Base-by-base conservation (phyloP, 163 green algal genomes). In the Scenedesmus sp. region DNA sequence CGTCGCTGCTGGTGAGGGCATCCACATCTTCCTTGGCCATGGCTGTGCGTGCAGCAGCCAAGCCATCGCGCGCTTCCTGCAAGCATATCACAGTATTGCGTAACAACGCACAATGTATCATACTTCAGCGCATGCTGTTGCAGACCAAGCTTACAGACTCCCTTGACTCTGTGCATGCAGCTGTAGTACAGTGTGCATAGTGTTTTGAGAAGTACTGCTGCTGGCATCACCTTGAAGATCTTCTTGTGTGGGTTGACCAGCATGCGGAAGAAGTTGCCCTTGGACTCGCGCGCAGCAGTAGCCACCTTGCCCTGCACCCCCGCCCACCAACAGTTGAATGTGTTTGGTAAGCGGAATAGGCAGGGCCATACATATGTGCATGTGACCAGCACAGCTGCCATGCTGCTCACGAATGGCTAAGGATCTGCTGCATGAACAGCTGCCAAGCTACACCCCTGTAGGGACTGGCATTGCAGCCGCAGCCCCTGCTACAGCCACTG, bases 1-100 rank as follows among this genome's bases (percentile, higher is more conserved):
- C 86, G 23, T 83, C 76, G 55, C 86, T 73, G 46, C 52, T 85
- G 56, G 83, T 88, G 83, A 88, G 59, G 5, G 83, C 8, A 54
- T 88, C 34, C 23, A 77, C 10, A 3, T 74, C 64, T 20, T 34
- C 86, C 54, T 85, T 60, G 1, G 70, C 26, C 87, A 86, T 85
- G 20, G 52, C 18, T 16, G 56, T 54, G 4, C 74, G 54, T 4
- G 77, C 87, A 23, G 57, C 55, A 13, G 13, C 34, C 20, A 91
- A n/a, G 46, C 20, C 56, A 16, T 91, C 87, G 62, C 87, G 87
- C 7, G 73, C 54, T 7, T 91, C 87, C 87, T 91, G 87, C 54
- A 83, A 64, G 59, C 83, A 76, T 46, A 46, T 46, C 34, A 46
- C 34, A 46, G 34, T 46, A 46, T 46, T 46, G 34, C 34, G 0